Evolutionary conservation across 1,139 yeast species (phyloP).

Genomic region (Kodamaea anthophila): DNA sequence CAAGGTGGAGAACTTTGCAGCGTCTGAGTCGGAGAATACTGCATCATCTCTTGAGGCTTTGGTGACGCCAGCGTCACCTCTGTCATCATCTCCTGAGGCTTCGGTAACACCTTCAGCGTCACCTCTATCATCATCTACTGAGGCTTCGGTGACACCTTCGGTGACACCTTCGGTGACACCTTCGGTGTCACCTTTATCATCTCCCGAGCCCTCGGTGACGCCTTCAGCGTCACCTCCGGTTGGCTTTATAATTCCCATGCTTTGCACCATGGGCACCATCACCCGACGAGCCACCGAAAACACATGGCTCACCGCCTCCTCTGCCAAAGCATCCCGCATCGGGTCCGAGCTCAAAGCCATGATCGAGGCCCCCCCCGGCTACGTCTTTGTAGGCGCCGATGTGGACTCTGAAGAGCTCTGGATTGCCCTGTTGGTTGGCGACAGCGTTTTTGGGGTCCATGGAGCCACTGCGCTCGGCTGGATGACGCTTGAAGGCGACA

Average conservation of each 20-base stretch:
- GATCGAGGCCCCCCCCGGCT: conserved; percentile 83
- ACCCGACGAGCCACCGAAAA: conserved; percentile 96
- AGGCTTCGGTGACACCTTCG: background rate
- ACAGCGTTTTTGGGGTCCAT: conserved; percentile 79
- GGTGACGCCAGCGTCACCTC: background rate
- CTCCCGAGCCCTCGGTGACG: background rate
- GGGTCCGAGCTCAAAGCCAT: conserved; percentile 93
- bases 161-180: background rate
- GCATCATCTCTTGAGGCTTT: too few relatives aligned
- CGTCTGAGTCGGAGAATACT: too few relatives aligned
- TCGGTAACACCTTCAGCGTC: background rate
- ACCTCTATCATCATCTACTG: too few relatives aligned
- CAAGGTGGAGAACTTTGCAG: conserved; percentile 1
- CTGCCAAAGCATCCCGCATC: conserved; percentile 75
- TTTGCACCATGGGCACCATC: conserved; percentile 92
- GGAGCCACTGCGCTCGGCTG: conserved; percentile 97
- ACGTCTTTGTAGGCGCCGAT: conserved; percentile 93
- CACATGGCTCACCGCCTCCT: conserved; percentile 96
- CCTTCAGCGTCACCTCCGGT: conserved; percentile 19
- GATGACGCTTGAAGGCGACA: conserved; percentile 98
- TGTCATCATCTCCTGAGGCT: too few relatives aligned
- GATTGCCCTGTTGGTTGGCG: conserved; percentile 96
- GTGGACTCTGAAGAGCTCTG: conserved; percentile 97
- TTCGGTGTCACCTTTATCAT: background rate
- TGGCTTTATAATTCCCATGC: conserved; percentile 78